Conservation (phyloP, 2,329 filamentous ascomycete species). For the Trichoderma hamatum region DNA sequence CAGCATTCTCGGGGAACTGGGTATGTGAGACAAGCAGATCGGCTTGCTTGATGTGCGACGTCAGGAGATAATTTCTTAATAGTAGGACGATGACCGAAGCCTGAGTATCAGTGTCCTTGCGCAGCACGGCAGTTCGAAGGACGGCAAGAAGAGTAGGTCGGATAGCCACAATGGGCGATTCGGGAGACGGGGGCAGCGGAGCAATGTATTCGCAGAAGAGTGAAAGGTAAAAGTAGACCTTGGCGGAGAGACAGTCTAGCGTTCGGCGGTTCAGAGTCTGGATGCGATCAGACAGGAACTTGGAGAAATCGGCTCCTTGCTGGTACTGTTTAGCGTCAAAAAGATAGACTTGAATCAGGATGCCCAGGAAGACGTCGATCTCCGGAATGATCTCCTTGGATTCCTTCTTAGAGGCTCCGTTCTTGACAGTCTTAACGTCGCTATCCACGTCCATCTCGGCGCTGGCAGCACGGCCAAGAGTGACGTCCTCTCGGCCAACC, state of each 20-base stretch:
- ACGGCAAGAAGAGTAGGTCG: conserved; percentile 84
- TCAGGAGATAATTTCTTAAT: conserved; percentile 92
- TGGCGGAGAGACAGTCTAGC: conserved; percentile 88
- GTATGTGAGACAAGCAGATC: conserved; percentile 95
- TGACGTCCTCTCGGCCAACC: conserved; percentile 67
- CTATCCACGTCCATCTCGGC: conserved; percentile 75
- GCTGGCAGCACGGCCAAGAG: conserved; percentile 59
- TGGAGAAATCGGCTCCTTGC: conserved; percentile 82
- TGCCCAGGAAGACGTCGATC: conserved; percentile 85
- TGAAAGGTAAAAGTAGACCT: conserved; percentile 97
- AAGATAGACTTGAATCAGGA: conserved; percentile 83
- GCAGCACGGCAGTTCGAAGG: conserved; percentile 89
- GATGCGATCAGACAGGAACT: conserved; percentile 79
- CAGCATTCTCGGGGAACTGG: conserved; percentile 88
- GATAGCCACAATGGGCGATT: conserved; percentile 83
- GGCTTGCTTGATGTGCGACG: conserved; percentile 94
- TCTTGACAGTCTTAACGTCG: conserved; percentile 59
- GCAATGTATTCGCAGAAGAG: conserved; percentile 91
- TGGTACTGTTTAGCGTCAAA: conserved; percentile 83
- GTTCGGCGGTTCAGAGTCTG: conserved; percentile 90
- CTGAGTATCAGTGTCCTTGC: conserved; percentile 97
- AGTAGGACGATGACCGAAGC: conserved; percentile 93
- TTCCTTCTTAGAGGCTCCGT: conserved; percentile 61
- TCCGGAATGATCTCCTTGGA: conserved; percentile 81
- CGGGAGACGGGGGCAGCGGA: conserved; percentile 84